Base-by-base conservation (phyloP, 2,329 filamentous ascomycete species). In the Colletotrichum lupini region DNA sequence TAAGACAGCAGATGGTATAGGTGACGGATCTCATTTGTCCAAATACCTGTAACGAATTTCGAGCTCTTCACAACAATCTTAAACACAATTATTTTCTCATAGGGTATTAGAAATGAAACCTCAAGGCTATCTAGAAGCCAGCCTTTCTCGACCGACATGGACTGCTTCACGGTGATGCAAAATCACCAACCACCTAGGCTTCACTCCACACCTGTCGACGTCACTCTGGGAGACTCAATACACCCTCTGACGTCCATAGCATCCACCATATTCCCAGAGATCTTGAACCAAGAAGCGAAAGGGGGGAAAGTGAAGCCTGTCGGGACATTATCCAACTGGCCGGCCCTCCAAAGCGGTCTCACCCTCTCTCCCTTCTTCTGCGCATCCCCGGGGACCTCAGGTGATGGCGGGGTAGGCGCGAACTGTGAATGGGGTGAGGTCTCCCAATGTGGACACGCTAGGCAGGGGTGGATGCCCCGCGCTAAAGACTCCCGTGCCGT, bases 391-490 rank as follows among this genome's bases (percentile, higher is more conserved):
- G 55, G 37, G 26, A 37, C 67, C 66, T 73, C 46, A 65, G 70
- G 59, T 49, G 67, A 70, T 73, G 55, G 60, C 70, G 56, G 56
- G 70, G 67, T 46, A 61, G 26, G 42, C 26, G 22, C 60, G 67
- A 73, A 73, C 66, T 70, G 67, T 61, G 67, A 70, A 70, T 73
- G 70, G 60, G 67, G 71, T 70, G 71, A 73, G 67, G 35, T 60
- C 64, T 73, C 70, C 55, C 46, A 61, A 61, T 72, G 35, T 24
- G 67, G 46, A n/a, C 22, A 46, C 71, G 46, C 60, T 61, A 70
- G 28, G 26, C 67, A 62, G 60, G 70, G 70, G 56, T 49, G 8
- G 46, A 14, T 70, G 57, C 71, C 71, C 71, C 67, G 71, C 67
- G 71, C 71, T 73, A 71, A 61, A 61, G 19, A 73, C 35, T 67